Conservation (phyloP, 768 basidiomycete genomes). For the Auricularia auricula-judae region DNA sequence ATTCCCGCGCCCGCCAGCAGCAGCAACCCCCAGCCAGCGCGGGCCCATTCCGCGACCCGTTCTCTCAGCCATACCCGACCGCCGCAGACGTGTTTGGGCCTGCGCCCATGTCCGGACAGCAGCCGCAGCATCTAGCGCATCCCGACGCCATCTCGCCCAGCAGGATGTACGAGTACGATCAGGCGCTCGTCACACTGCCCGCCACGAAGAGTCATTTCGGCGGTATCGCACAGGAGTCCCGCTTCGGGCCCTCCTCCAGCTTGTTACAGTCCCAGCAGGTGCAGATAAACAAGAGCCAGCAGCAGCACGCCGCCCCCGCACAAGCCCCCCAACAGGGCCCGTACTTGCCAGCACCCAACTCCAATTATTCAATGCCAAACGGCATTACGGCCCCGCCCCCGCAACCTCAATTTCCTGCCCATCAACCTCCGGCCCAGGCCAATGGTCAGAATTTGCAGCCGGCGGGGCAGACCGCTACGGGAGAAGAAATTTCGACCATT, state of each 20-base stretch:
- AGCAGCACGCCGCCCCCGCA: neutral
- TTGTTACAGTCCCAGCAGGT: conserved; percentile 9
- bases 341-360: conserved; percentile 12
- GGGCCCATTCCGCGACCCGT: neutral
- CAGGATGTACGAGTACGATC: conserved; percentile 1
- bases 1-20: conserved; percentile 14
- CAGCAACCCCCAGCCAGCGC: neutral
- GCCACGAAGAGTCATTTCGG: neutral
- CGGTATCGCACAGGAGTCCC: neutral
- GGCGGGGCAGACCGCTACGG: conserved; percentile 19
- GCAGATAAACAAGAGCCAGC: conserved; percentile 1
- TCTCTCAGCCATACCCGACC: conserved; percentile 5
- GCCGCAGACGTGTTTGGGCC: conserved; percentile 8
- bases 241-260: conserved; percentile 3
- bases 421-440: conserved; percentile 11
- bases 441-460: conserved; percentile 22
- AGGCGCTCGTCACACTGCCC: neutral
- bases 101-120: neutral
- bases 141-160: neutral
- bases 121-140: neutral
- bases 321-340: conserved; percentile 21
- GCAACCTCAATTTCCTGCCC: conserved; percentile 17
- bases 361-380: conserved; percentile 4
- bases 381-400: conserved; percentile 1
- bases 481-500: conserved; percentile 91